Evolutionary conservation across 257 asterid genomes (phyloP).

Genomic region (Ligustrum vulgare): DNA sequence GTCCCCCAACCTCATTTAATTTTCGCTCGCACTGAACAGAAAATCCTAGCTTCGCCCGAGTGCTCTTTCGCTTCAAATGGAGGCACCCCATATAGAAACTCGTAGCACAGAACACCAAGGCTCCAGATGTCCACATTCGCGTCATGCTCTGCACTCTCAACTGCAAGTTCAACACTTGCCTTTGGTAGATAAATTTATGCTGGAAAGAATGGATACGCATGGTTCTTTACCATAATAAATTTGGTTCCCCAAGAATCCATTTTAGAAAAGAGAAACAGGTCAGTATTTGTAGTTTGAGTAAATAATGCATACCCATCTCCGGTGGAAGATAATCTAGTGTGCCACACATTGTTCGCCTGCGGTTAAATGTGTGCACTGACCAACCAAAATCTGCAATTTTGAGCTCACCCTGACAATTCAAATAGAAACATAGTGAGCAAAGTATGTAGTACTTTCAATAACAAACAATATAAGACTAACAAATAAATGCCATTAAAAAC

Average conservation of each 20-base stretch:
- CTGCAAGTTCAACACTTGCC: constrained; percentile 32
- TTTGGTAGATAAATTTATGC: neutral
- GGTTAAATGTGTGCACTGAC: constrained; percentile 97
- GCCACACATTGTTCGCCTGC: constrained; percentile 97
- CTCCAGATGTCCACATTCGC: constrained; percentile 97
- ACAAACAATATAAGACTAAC: neutral
- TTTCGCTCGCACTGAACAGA: too few relatives aligned
- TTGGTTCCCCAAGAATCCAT: neutral
- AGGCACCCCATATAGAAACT: constrained; percentile 91
- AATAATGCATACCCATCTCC: constrained; percentile 80
- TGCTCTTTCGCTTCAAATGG: constrained; percentile 97
- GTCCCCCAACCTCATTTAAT: too few relatives aligned
- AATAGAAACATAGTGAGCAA: constrained; percentile 21
- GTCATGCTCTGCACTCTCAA: constrained; percentile 98
- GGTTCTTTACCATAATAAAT: neutral
- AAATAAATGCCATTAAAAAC: constrained; percentile 31
- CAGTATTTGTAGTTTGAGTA: neutral
- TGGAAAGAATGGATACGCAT: neutral
- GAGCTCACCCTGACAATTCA: constrained; percentile 75
- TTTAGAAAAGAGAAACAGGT: neutral
- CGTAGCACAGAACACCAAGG: constrained; percentile 93
- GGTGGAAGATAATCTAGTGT: constrained; percentile 98
- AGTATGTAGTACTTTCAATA: constrained; percentile 1
- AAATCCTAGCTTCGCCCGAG: constrained; percentile 21
- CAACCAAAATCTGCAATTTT: constrained; percentile 98